Base-by-base conservation (phyloP, 306 rosid genomes). In the Hippophae gyantsensis region DNA sequence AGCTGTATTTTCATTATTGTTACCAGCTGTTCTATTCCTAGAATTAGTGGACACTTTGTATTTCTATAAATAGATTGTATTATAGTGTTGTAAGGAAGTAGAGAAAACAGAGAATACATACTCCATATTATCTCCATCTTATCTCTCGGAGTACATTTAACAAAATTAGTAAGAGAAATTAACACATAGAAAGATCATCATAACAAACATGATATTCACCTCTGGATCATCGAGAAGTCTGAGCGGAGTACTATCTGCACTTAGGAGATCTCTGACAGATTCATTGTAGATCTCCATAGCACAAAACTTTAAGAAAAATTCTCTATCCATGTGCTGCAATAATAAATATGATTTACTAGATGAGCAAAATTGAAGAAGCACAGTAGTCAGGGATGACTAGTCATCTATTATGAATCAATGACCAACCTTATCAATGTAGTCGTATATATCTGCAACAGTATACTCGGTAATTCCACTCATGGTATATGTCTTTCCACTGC, bases 211-310 rank as follows among this genome's bases (percentile, higher is more conserved):
- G 65, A 71, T 48, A 50, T 48, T 72, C 77, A 93, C 99, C 99
- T 93, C 99, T 41, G 99, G 97, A 77, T 93, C 99, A 72, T 93
- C 99, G 75, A 93, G 95, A 75, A 93, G 95, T 67, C 99, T 84
- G 55, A 86, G 93, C 42, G 90, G 97, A 74, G 79, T 75, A 70
- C 59, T 70, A 71, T 93, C 99, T 69, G 82, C 55, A 78, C 90
- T 78, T 50, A 93, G 97, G 62, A 93, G 95, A 78, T 93, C 99
- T 74, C 94, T 80, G 11, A 93, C 97, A 72, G 99, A 88, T 82
- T 93, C 99, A 63, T 93, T 93, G 76, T 93, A 93, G 57, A 93
- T 93, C 86, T 93, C 99, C 54, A 93, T 69, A 23, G 99, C 99
- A 14, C 95, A 93, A 69, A 93, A 82, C 74, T 86, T 93, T 76